Evolutionary conservation across 2,329 filamentous ascomycete genomes (phyloP), one percentile per base, ranked within the genome.

Genomic region (Nannizziopsis arthrosporioides): DNA sequence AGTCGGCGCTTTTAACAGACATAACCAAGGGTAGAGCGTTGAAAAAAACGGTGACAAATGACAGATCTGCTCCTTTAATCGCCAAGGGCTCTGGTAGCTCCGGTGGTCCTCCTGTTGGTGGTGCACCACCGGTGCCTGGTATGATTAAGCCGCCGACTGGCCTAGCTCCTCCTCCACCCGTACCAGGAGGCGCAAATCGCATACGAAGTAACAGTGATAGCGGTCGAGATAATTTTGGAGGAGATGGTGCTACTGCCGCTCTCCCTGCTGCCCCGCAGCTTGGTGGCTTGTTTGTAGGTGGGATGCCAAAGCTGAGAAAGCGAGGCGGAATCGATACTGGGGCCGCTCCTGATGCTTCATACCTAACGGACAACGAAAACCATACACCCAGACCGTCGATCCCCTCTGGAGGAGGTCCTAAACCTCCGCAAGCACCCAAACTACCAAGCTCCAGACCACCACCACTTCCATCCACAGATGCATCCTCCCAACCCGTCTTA

Each of bases 271-370:
- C 85, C 42, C 87, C 88, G 9, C 90, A 95, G 63, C 67, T 96
- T 9, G 90, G 73, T 27, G 92, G 92, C 1, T 66, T 98, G 19
- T 94, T 98, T 61, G 87, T 85, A 1, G 89, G 87, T 32, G 92
- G 90, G 34, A 96, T 96, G 78, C 92, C 92, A 2, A 96, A 95
- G 69, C 65, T 98, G 60, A 85, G 85, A 64, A 95, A 93, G 71
- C 84, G 87, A 48, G 89, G 85, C 42, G 84, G 84, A 35, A 73
- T 90, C 51, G 77, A 87, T 65, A 90, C 85, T 1, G 85, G 81
- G 63, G 84, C 83, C 55, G 80, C 76, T 55, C 73, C 72, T 53
- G 80, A 80, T 54, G 78, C 86, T 30, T 80, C 85, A 51, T 90
- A 90, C 61, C 68, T 83, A 46, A 89, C 86, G 51, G 89, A 94